These are phyloP conservation scores for Kodamaea sp. DNA, from an alignment of 1,139 yeast genomes.

Conservation along the genomic window DNA sequence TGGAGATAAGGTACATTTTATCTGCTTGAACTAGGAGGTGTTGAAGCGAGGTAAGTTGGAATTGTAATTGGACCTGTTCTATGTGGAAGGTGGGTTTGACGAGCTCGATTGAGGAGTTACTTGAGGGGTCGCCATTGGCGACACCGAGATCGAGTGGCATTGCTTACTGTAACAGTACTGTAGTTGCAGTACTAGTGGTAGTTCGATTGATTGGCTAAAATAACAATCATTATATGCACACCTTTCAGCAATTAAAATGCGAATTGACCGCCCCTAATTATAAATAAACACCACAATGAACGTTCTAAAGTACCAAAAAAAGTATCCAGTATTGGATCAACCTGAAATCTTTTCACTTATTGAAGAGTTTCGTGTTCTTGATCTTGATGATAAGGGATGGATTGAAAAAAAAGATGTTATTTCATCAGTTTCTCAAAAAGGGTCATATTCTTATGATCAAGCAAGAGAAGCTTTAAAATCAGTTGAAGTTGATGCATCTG, in stretches of 20 bases:
- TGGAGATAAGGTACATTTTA: slow-evolving; percentile 32
- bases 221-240: too few relatives aligned
- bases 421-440: slow-evolving; percentile 75
- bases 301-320: slow-evolving; percentile 60
- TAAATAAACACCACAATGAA: slow-evolving; percentile 29
- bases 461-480: slow-evolving; percentile 89
- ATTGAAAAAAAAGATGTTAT: slow-evolving; percentile 88
- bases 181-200: too few relatives aligned
- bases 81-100: slow-evolving; percentile 24
- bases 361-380: slow-evolving; percentile 74
- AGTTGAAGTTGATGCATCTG: slow-evolving; percentile 93
- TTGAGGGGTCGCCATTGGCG: too few relatives aligned
- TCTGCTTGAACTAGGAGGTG: slow-evolving; percentile 22
- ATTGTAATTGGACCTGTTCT: slow-evolving; percentile 45
- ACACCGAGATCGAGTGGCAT: too few relatives aligned
- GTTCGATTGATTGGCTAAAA: too few relatives aligned
- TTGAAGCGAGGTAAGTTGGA: slow-evolving; percentile 28
- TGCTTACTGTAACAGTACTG: too few relatives aligned
- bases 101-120: too few relatives aligned
- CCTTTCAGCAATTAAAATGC: too few relatives aligned
- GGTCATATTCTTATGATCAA: slow-evolving; percentile 81
- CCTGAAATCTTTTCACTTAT: slow-evolving; percentile 81
- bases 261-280: background rate
- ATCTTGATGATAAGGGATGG: slow-evolving; percentile 91
- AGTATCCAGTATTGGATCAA: slow-evolving; percentile 81